Evolutionary conservation across 805 yeast species (phyloP), one percentile per base, ranked within the genome.

Genomic region (Clavispora fructus): DNA sequence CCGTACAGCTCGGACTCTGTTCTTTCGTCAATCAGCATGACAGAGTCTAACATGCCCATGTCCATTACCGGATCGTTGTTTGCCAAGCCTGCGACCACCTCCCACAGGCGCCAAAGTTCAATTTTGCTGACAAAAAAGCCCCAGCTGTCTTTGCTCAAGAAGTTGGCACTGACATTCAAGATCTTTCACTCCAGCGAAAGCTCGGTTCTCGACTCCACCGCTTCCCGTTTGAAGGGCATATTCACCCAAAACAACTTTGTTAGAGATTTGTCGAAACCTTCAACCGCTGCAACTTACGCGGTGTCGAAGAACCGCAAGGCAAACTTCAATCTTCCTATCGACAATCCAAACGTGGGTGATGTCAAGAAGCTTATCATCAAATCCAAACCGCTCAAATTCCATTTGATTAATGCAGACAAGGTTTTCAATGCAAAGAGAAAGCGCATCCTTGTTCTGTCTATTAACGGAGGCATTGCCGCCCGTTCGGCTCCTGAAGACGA

Each of bases 381-480:
- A 41, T 63, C 73, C 2, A 68, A 67, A 44, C 77, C 76, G 2
- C 54, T 63, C 38, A 68, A 68, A 37, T 72, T 63, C 50, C 75
- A 71, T 49, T 51, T 69, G 27, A 71, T 72, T 39, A 66, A 72
- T 49, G 71, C 75, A 1, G 69, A 71, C 48, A 65, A 64, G 44
- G 74, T 72, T 0, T 59, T 72, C 43, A 62, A 54, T 39, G 44
- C 64, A n/a, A 69, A 65, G 41, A 62, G 63, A 44, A 64, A 64
- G 50, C 60, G 68, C 44, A 55, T 65, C 7, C 47, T 58, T 12
- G 49, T 55, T 12, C 45, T 42, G 44, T 30, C 46, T 8, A 39
- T 28, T 2, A 23, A 26, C 12, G 35, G 43, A 1, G 45, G 32
- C 11, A 40, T 29, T 6, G 32, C 40, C 3, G 29, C 38, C 6